Percentiles rank a stretch among this genome's conserved stretches.
phyloP scores from a whole-genome alignment of 495 filamentous ascomycete genomes.

The Hypoxylon perforatum region DNA sequence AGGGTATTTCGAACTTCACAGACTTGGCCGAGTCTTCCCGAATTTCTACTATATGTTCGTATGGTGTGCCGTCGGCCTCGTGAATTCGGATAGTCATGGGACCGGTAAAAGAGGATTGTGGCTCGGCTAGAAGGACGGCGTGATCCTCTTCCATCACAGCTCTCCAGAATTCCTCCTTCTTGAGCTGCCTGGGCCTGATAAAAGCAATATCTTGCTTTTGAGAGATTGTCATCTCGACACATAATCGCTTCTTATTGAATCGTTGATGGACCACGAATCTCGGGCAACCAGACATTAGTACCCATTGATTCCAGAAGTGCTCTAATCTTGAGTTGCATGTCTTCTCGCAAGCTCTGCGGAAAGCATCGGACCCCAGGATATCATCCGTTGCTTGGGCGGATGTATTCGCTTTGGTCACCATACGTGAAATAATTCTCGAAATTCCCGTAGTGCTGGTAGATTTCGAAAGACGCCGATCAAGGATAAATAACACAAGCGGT shows the following conservation, averaged over 20 bases:
- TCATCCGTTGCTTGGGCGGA: conserved; percentile 75
- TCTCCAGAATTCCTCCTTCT: conserved; percentile 79
- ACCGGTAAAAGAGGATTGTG: conserved; percentile 86
- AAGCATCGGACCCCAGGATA: conserved; percentile 75
- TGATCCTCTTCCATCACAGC: conserved; percentile 82
- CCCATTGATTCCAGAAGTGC: conserved; percentile 92
- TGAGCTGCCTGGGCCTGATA: conserved; percentile 52
- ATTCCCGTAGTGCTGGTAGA: conserved; percentile 84
- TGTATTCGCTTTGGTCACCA: conserved; percentile 83
- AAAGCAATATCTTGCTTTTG: conserved; percentile 71
- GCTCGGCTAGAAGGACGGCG: conserved; percentile 73
- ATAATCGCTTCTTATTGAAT: conserved; percentile 98
- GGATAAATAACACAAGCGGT: conserved; percentile 88
- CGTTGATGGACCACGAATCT: conserved; percentile 82
- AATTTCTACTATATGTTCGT: conserved; percentile 97
- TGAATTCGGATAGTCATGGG: conserved; percentile 98
- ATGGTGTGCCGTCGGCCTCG: conserved; percentile 97
- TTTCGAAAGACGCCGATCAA: conserved; percentile 90
- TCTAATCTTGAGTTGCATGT: conserved; percentile 86
- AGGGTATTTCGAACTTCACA: conserved; percentile 84
- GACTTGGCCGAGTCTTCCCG: conserved; percentile 78
- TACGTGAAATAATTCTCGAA: conserved; percentile 81
- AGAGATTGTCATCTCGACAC: conserved; percentile 89
- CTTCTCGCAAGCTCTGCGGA: conserved; percentile 86
- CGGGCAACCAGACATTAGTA: conserved; percentile 87